Conservation (phyloP, 2,329 filamentous ascomycete species). For the Calonectria montana region DNA sequence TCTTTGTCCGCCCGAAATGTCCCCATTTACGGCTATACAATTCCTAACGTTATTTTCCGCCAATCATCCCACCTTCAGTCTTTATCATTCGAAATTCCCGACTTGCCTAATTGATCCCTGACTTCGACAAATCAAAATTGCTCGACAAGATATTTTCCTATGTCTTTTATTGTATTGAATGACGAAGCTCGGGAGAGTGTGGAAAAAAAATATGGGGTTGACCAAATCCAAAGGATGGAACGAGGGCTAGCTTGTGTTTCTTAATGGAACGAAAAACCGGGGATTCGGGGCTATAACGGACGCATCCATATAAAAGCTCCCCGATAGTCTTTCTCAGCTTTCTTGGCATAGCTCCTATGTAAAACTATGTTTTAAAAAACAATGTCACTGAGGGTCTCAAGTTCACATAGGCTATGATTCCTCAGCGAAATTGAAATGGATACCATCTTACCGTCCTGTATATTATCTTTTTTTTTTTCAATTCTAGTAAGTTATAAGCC, state of each 20-base stretch:
- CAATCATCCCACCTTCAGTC: neutral
- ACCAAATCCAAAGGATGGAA: neutral
- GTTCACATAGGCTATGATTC: too few relatives aligned
- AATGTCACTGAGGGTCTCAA: too few relatives aligned
- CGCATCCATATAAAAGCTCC: too few relatives aligned
- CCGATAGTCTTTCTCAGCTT: too few relatives aligned
- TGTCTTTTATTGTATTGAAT: neutral
- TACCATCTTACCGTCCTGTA: too few relatives aligned
- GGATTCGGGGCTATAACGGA: neutral
- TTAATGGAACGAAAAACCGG: neutral
- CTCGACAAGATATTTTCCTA: neutral
- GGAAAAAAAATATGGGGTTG: neutral
- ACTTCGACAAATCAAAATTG: neutral
- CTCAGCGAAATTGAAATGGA: too few relatives aligned
- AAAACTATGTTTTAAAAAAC: too few relatives aligned
- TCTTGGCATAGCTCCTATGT: too few relatives aligned
- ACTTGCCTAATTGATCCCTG: slow-evolving; percentile 9
- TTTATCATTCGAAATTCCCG: neutral
- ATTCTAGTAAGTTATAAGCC: too few relatives aligned
- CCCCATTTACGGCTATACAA: neutral
- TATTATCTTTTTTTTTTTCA: too few relatives aligned
- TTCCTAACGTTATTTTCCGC: slow-evolving; percentile 7
- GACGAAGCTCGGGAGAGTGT: neutral
- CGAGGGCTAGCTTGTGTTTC: neutral
- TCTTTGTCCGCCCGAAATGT: neutral